Evolutionary conservation across 192 early-diverging fungal species (phyloP), one percentile per base, ranked within the genome.

Genomic region (Rhizophlyctis rosea): DNA sequence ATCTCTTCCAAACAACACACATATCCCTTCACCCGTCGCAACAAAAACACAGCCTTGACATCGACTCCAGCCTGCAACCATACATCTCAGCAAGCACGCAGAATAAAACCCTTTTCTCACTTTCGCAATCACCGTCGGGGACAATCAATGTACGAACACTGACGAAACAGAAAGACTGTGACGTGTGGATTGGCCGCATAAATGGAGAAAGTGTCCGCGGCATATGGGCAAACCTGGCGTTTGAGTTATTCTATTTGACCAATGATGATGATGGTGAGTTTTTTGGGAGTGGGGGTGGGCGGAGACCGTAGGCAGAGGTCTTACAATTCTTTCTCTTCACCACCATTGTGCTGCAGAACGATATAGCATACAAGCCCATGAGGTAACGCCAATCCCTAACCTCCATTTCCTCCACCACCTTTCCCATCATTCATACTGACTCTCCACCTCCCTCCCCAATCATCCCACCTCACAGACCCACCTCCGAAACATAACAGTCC

Each of bases 291-390:
- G n/a, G n/a, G n/a, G n/a, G 9, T 14, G 2, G 21, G 29, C 18
- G 5, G 11, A 4, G 14, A n/a, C n/a, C n/a, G n/a, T n/a, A n/a
- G n/a, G n/a, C n/a, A n/a, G n/a, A n/a, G n/a, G n/a, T n/a, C n/a
- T n/a, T n/a, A n/a, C n/a, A n/a, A n/a, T n/a, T n/a, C n/a, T n/a
- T n/a, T n/a, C n/a, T n/a, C n/a, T n/a, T n/a, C n/a, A n/a, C 21
- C 35, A 36, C 23, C 16, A 1, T 55, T 28, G 50, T 1, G 39
- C 27, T 9, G 24, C 64, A 75, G 73, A 80, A 62, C 61, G 78
- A 35, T 80, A 74, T 53, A 76, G 74, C 34, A 80, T 80, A 36
- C 78, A 80, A 55, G 78, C 78, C 4, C 78, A 80, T 52, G 34
- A 70, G 51, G 66, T 67, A 55, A 11, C 39, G 3, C 27, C 21